phyloP scores from a whole-genome alignment of 164 flowering plant species.

The Saururus chinensis region DNA sequence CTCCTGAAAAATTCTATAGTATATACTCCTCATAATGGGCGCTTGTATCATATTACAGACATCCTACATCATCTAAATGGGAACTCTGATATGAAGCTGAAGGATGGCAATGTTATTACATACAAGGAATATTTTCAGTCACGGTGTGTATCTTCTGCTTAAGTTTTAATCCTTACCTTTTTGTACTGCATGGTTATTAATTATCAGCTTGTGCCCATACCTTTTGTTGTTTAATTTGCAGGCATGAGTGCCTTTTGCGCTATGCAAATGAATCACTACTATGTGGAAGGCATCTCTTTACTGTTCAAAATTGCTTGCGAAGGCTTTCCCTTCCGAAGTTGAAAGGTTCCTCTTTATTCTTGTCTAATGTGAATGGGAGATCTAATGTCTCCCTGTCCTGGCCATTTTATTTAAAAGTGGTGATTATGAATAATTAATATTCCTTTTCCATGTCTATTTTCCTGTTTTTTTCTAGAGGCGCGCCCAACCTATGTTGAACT shows the following conservation, averaged over 20 bases:
- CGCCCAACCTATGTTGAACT: slow-evolving; percentile 39
- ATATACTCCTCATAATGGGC: slow-evolving; percentile 65
- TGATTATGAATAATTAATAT: neutral
- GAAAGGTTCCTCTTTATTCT: slow-evolving; percentile 22
- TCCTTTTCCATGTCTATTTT: neutral
- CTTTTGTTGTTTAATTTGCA: slow-evolving; percentile 8
- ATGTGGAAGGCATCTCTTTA: slow-evolving; percentile 37
- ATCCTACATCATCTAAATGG: slow-evolving; percentile 38
- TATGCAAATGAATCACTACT: slow-evolving; percentile 31
- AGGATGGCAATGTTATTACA: slow-evolving; percentile 9
- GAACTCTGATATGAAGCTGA: slow-evolving; percentile 29
- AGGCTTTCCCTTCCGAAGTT: slow-evolving; percentile 19
- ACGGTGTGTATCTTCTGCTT: slow-evolving; percentile 24
- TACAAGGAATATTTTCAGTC: slow-evolving; percentile 43
- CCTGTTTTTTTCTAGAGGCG: slow-evolving; percentile 27
- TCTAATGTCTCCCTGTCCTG: no score
- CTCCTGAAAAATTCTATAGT: slow-evolving; percentile 52
- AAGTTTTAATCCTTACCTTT: neutral
- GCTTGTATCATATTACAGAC: slow-evolving; percentile 36
- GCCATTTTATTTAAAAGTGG: neutral
- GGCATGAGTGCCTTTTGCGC: slow-evolving; percentile 35
- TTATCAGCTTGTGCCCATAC: neutral
- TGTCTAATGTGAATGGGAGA: neutral
- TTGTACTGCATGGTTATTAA: neutral
- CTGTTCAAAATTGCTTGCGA: slow-evolving; percentile 33